A percentile compares a stretch with the other conserved stretches of the same genome.
phyloP scores from a whole-genome alignment of 768 basidiomycete species.

The Auriscalpium vulgare region DNA sequence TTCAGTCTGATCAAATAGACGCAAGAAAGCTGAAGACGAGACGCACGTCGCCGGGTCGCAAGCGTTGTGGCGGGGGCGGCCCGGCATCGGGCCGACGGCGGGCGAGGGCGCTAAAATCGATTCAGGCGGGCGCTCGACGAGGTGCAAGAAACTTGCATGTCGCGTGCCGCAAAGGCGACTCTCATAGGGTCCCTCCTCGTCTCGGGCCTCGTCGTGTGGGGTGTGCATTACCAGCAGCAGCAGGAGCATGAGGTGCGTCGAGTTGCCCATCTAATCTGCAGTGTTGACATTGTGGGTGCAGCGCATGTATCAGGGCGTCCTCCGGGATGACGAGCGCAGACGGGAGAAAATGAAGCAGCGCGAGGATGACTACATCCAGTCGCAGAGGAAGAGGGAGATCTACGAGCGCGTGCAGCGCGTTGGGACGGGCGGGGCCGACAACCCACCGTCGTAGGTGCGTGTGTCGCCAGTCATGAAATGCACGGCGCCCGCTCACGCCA shows the following conservation, averaged over 20 bases:
- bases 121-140: too few species aligned
- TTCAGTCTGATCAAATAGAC: too few species aligned
- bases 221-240: slow-evolving; percentile 80
- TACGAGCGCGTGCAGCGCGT: slow-evolving; percentile 50
- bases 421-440: background rate
- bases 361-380: slow-evolving; percentile 53
- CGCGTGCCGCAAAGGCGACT: slow-evolving; percentile 65
- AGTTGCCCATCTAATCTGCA: background rate
- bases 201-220: slow-evolving; percentile 73
- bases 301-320: slow-evolving; percentile 88
- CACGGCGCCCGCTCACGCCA: too few species aligned
- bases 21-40: too few species aligned
- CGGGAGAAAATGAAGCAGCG: slow-evolving; percentile 61
- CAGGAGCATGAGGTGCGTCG: slow-evolving; percentile 71
- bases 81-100: too few species aligned
- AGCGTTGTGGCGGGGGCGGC: too few species aligned
- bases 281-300: slow-evolving; percentile 22
- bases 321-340: slow-evolving; percentile 81
- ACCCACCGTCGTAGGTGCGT: too few species aligned
- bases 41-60: too few species aligned
- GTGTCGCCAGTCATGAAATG: too few species aligned
- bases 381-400: slow-evolving; percentile 51
- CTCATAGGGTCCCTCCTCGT: slow-evolving; percentile 57
- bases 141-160: slow-evolving; percentile 31
- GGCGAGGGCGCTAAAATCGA: too few species aligned